Conservation (phyloP, 345 rosid genomes). For the Limnanthes douglasii region DNA sequence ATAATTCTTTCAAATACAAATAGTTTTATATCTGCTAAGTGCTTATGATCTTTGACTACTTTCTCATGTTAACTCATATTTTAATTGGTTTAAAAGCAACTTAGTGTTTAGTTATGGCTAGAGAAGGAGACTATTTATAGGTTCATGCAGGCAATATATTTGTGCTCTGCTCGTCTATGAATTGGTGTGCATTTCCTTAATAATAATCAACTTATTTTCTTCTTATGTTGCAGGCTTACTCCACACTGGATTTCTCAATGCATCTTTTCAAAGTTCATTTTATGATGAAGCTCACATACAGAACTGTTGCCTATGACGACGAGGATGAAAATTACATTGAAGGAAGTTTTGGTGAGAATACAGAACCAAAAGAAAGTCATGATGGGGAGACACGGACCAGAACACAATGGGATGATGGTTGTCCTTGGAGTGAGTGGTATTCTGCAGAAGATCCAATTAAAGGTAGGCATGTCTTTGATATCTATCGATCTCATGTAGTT, state of each 20-base stretch:
- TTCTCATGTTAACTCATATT: no score
- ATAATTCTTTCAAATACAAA: no score
- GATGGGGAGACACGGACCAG: constrained; percentile 30
- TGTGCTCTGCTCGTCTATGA: no score
- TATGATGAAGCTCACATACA: constrained; percentile 77
- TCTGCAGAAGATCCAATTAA: constrained; percentile 85
- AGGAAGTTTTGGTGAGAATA: constrained; percentile 32
- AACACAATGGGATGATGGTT: constrained; percentile 89
- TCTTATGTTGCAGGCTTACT: constrained; percentile 54
- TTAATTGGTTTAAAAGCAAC: no score
- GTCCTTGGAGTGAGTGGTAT: constrained; percentile 99
- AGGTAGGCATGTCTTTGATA: no score
- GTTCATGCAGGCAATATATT: no score
- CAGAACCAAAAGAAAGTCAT: constrained; percentile 26
- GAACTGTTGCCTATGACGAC: constrained; percentile 52
- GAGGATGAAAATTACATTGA: constrained; percentile 44
- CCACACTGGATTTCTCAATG: constrained; percentile 51
- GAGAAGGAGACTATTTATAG: no score
- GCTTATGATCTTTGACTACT: no score
- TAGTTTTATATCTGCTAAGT: no score
- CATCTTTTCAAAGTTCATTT: constrained; percentile 62
- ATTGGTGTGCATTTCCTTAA: no score
- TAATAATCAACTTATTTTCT: constrained; percentile 2
- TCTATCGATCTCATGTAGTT: no score
- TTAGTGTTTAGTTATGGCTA: no score